A percentile compares a stretch with the other conserved stretches of the same genome.
Conservation (phyloP, 2,329 filamentous ascomycete genomes). For the Ophiocordyceps polyrhachis-furcata region DNA sequence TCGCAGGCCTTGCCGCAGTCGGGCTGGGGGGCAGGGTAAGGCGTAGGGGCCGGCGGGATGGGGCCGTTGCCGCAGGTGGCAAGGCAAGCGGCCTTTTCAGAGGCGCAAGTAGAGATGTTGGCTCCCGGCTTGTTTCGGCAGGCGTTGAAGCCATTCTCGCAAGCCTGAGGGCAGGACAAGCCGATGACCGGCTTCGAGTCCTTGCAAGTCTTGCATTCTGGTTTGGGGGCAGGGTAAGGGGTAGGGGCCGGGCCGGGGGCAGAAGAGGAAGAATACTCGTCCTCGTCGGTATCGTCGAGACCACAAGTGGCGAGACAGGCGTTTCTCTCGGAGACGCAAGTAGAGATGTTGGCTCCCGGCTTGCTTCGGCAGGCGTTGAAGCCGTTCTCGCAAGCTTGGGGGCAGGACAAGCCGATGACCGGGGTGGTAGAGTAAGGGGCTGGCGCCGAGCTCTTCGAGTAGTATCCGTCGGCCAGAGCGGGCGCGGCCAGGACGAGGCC, state of each 20-base stretch:
- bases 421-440: not conserved
- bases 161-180: not conserved
- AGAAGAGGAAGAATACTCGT: not conserved
- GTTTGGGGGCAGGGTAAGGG: not conserved
- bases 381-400: not conserved
- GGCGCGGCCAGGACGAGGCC: not conserved
- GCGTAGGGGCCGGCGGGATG: too few relatives aligned
- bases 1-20: not conserved
- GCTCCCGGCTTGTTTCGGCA: not conserved
- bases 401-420: too few relatives aligned
- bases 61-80: not conserved
- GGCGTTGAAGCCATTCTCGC: not conserved
- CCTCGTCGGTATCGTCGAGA: too few relatives aligned
- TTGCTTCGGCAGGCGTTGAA: not conserved
- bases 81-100: not conserved
- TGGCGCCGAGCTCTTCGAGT: too few relatives aligned
- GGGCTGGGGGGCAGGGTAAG: not conserved
- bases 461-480: not conserved
- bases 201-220: too few relatives aligned
- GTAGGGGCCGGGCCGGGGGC: not conserved
- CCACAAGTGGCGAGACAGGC: not conserved
- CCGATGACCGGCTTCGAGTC: not conserved
- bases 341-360: not conserved
- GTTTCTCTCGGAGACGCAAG: not conserved
- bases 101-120: not conserved